Base-by-base conservation (phyloP, 495 filamentous ascomycete species). In the Xylaria flabelliformis region DNA sequence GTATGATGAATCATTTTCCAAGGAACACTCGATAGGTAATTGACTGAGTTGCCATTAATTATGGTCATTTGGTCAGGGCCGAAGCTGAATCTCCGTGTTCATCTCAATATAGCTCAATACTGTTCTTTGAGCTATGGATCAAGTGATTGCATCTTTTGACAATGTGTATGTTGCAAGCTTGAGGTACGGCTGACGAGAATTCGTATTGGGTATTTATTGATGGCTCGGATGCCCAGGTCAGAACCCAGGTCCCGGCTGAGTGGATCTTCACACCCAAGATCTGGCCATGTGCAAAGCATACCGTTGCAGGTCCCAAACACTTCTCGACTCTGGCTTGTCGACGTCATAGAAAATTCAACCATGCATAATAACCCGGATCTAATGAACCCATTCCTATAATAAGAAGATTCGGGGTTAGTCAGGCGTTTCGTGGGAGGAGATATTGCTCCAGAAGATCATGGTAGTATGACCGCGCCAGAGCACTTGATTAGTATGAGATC, bases 401-500 rank as follows among this genome's bases (percentile, higher is more conserved):
- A 34, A 12, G 65, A 42, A 32, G 65, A 42, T 8, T 12, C 50
- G 48, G 32, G 36, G 32, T n/a, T 56, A 21, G 65, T 67, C 65
- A 67, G 65, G 65, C 19, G 65, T 56, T 55, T 56, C n/a, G 12
- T 21, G 24, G 34, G 24, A 15, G 48, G 46, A 53, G 46, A 51
- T 53, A 21, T 21, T 67, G 26, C 64, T 48, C 26, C 46, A 67
- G 34, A 44, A 17, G 42, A 56, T 29, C n/a, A 29, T 53, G 32
- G 32, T 55, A 56, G 50, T 24, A 67, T 56, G 65, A 56, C 65
- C 65, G 36, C n/a, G 34, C 65, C 4, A 15, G 36, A 8, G 48
- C 64, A 55, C 64, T 67, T 67, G 64, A 67, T 67, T 12, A 8
- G 10, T 56, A 21, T 4, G 29, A 21, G 65, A 67, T 67, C 65